These are phyloP conservation scores for Russula virescens DNA, from an alignment of 768 basidiomycete species.

Conservation along the genomic window DNA sequence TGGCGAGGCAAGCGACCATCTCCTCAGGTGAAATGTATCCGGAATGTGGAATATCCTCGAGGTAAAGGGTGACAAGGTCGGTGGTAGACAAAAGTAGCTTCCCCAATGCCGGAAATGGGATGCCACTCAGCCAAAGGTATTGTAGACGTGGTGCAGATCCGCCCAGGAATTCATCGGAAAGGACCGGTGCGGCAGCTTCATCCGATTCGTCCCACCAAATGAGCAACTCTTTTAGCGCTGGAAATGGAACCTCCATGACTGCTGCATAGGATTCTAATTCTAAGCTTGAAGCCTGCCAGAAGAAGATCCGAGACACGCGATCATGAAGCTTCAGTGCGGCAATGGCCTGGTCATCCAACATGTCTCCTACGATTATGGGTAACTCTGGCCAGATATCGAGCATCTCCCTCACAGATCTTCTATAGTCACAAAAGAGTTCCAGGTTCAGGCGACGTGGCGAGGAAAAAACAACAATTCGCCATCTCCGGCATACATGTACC, in stretches of 20 bases:
- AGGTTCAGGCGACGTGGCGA: slow-evolving; percentile 3
- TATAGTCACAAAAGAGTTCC: background rate
- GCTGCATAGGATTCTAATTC: too few species aligned
- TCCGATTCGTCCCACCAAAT: too few species aligned
- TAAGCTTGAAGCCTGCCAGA: background rate
- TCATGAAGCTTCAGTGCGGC: background rate
- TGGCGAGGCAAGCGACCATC: too few species aligned
- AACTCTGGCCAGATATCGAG: background rate
- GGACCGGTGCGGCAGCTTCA: too few species aligned
- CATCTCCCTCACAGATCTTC: background rate
- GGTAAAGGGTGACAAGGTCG: too few species aligned
- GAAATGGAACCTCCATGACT: background rate
- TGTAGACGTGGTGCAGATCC: too few species aligned
- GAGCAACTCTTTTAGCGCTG: background rate
- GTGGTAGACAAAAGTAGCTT: too few species aligned
- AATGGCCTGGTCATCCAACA: background rate
- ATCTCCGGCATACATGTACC: background rate
- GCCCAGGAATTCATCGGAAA: too few species aligned
- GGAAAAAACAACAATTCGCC: background rate
- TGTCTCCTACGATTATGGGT: background rate
- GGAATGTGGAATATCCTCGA: too few species aligned
- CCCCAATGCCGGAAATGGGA: too few species aligned
- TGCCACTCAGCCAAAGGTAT: too few species aligned
- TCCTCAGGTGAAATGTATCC: too few species aligned
- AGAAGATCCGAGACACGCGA: background rate